phyloP scores from a whole-genome alignment of 768 basidiomycete species.

The Boletus patriciae region DNA sequence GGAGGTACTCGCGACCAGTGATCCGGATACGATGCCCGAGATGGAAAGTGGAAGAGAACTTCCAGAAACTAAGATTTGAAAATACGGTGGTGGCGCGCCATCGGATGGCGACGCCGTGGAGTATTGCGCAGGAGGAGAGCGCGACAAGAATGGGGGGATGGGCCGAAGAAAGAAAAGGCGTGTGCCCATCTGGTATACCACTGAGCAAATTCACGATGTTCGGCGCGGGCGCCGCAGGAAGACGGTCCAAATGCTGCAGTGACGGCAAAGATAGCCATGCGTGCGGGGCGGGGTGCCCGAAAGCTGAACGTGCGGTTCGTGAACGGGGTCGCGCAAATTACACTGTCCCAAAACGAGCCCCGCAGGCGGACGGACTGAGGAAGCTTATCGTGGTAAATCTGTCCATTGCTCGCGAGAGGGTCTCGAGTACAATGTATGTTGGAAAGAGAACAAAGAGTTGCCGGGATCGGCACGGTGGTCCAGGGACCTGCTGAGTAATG shows the following conservation, averaged over 20 bases:
- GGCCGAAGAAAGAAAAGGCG: background rate
- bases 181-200: background rate
- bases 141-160: slow-evolving; percentile 15
- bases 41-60: slow-evolving; percentile 6
- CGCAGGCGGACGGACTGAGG: slow-evolving; percentile 19
- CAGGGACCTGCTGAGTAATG: slow-evolving; percentile 29
- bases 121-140: slow-evolving; percentile 12
- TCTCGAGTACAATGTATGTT: too few relatives aligned
- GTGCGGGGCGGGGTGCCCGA: slow-evolving; percentile 2
- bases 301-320: background rate
- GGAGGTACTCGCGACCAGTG: background rate
- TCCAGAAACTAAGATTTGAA: slow-evolving; percentile 1
- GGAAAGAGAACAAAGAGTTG: background rate
- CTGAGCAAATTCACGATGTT: slow-evolving; percentile 8
- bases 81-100: slow-evolving; percentile 6
- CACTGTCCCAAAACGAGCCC: background rate
- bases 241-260: background rate
- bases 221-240: slow-evolving; percentile 5
- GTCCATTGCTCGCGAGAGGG: too few relatives aligned
- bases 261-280: background rate
- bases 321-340: too few relatives aligned
- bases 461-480: slow-evolving; percentile 21
- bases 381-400: slow-evolving; percentile 20
- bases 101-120: slow-evolving; percentile 11
- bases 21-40: background rate